A percentile compares a stretch with the other conserved stretches of the same genome.
These are phyloP conservation scores for Plasmodium billcollinsi DNA, from an alignment of 169 alveolate genomes.

Conservation along the genomic window DNA sequence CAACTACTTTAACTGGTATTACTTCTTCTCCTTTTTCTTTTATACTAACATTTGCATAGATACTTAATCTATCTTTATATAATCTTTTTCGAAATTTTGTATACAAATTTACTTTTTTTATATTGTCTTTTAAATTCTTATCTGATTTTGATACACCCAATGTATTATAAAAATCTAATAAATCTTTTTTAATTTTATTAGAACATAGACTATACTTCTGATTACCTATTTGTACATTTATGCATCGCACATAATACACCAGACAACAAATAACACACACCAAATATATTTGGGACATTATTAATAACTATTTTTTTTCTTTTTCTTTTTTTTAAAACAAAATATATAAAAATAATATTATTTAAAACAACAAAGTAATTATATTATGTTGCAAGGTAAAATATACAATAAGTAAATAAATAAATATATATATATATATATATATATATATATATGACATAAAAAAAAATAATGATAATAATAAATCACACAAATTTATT, in stretches of 20 bases:
- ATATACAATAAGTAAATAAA: no score
- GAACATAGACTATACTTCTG: constrained; percentile 59
- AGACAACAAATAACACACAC: constrained; percentile 48
- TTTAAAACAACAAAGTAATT: no score
- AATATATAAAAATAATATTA: no score
- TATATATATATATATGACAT: no score
- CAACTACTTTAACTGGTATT: constrained; percentile 62
- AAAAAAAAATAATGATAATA: no score
- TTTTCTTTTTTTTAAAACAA: no score
- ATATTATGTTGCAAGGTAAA: no score
- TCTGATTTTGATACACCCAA: constrained; percentile 63
- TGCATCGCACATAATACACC: constrained; percentile 61
- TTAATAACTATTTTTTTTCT: constrained; percentile 4
- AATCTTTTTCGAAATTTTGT: constrained; percentile 68
- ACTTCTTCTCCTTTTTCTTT: constrained; percentile 63
- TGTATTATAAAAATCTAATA: constrained; percentile 55
- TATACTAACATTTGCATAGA: constrained; percentile 68
- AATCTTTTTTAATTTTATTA: constrained; percentile 60
- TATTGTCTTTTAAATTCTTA: constrained; percentile 62
- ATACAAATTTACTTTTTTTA: constrained; percentile 62
- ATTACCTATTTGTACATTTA: constrained; percentile 75
- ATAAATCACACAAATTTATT: no score
- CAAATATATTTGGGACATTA: constrained; percentile 46
- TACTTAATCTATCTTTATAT: constrained; percentile 65
- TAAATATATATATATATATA: no score